These are phyloP conservation scores for Russula brevipes DNA, from an alignment of 768 basidiomycete genomes.

Conservation along the genomic window DNA sequence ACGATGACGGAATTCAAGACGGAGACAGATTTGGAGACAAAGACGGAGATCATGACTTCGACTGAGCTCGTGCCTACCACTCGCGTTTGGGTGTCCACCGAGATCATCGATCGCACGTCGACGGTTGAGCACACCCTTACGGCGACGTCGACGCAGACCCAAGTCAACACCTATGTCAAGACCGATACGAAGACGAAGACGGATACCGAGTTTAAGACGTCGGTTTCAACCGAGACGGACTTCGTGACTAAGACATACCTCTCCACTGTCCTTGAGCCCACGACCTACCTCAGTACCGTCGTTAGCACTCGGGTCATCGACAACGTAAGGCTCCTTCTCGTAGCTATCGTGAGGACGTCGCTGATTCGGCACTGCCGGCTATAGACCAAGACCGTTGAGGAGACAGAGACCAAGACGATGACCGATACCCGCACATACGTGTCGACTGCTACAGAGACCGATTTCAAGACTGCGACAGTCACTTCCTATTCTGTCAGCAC, in stretches of 20 bases:
- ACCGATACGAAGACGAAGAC: slow-evolving; percentile 35
- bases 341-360: background rate
- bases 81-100: slow-evolving; percentile 52
- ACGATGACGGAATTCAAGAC: slow-evolving; percentile 26
- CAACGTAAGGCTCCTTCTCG: slow-evolving; percentile 40
- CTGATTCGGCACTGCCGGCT: slow-evolving; percentile 5
- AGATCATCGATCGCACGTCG: slow-evolving; percentile 50
- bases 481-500: slow-evolving; percentile 49
- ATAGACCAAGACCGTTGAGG: slow-evolving; percentile 52
- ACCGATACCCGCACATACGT: slow-evolving; percentile 35
- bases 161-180: slow-evolving; percentile 50
- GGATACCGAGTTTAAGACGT: slow-evolving; percentile 38
- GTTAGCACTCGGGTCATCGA: slow-evolving; percentile 55
- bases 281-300: slow-evolving; percentile 52
- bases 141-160: slow-evolving; percentile 51
- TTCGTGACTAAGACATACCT: slow-evolving; percentile 51
- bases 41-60: slow-evolving; percentile 37
- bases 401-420: slow-evolving; percentile 37
- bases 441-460: slow-evolving; percentile 48
- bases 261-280: slow-evolving; percentile 49
- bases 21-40: slow-evolving; percentile 22
- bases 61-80: slow-evolving; percentile 57
- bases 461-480: slow-evolving; percentile 41
- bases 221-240: slow-evolving; percentile 51
- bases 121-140: slow-evolving; percentile 38